Evolutionary conservation across 768 basidiomycete genomes (phyloP).

Genomic region (Leccinellum luteum): DNA sequence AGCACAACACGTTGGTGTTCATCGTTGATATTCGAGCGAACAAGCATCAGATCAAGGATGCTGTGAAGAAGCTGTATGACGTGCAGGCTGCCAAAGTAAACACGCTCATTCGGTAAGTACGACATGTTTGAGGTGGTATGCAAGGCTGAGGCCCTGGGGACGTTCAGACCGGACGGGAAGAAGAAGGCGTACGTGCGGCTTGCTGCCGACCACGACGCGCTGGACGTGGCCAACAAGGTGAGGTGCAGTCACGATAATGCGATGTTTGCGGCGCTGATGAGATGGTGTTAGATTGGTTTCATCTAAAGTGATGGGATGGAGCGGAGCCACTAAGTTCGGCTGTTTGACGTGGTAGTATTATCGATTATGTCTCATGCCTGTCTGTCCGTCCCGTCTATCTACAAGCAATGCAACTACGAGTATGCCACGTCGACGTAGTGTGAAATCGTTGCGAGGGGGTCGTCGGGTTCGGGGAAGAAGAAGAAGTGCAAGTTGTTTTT

Average conservation of each 20-base stretch:
- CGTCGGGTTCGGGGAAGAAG: background rate
- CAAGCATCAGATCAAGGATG: slow-evolving; percentile 99
- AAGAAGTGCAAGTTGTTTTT: background rate
- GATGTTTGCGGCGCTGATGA: background rate
- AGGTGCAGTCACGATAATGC: slow-evolving; percentile 7
- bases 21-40: slow-evolving; percentile 93
- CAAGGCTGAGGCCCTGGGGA: background rate
- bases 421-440: background rate
- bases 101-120: slow-evolving; percentile 89
- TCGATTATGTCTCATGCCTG: background rate
- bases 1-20: slow-evolving; percentile 99
- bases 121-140: background rate
- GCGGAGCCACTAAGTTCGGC: background rate
- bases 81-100: slow-evolving; percentile 95
- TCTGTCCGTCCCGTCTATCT: background rate
- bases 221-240: slow-evolving; percentile 98
- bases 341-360: background rate
- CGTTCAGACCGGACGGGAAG: slow-evolving; percentile 86
- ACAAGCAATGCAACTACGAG: slow-evolving; percentile 9
- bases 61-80: slow-evolving; percentile 98
- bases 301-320: slow-evolving; percentile 46
- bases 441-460: background rate
- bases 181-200: slow-evolving; percentile 99
- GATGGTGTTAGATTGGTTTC: slow-evolving; percentile 74
- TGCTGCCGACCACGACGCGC: slow-evolving; percentile 92